phyloP scores from a whole-genome alignment of 345 rosid genomes.

The Populus ilicifolia region DNA sequence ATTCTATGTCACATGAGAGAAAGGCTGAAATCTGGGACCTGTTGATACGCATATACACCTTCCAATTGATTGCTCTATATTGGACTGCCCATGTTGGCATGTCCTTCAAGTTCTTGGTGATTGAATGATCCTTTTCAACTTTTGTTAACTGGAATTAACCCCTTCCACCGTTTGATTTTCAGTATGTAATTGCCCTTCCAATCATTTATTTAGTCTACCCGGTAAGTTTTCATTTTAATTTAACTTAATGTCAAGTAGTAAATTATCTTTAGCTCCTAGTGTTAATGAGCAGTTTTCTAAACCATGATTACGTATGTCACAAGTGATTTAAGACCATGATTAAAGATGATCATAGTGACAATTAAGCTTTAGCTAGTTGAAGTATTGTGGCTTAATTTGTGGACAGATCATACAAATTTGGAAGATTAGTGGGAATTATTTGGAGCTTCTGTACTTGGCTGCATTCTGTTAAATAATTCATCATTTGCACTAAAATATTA shows the following conservation, averaged over 20 bases:
- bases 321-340: not conserved
- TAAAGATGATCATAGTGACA: not conserved
- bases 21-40: slow-evolving; percentile 3
- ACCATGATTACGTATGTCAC: not conserved
- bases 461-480: slow-evolving; percentile 2
- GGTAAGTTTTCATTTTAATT: not conserved
- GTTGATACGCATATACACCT: not conserved
- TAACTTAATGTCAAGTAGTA: not conserved
- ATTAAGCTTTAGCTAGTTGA: not conserved
- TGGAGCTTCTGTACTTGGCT: slow-evolving; percentile 12
- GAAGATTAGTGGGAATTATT: not conserved
- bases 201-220: not conserved
- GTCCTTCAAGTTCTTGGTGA: not conserved
- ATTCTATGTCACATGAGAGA: slow-evolving; percentile 4
- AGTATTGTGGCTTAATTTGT: not conserved
- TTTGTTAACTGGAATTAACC: not conserved
- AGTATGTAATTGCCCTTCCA: not conserved
- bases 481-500: slow-evolving; percentile 6
- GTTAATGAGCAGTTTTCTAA: not conserved
- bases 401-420: not conserved
- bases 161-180: not conserved
- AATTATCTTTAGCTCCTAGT: not conserved
- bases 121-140: not conserved
- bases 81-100: slow-evolving; percentile 18
- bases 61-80: slow-evolving; percentile 3